Evolutionary conservation across 2,329 filamentous ascomycete genomes (phyloP), one percentile per base, ranked within the genome.

Genomic region (Nemania diffusa): DNA sequence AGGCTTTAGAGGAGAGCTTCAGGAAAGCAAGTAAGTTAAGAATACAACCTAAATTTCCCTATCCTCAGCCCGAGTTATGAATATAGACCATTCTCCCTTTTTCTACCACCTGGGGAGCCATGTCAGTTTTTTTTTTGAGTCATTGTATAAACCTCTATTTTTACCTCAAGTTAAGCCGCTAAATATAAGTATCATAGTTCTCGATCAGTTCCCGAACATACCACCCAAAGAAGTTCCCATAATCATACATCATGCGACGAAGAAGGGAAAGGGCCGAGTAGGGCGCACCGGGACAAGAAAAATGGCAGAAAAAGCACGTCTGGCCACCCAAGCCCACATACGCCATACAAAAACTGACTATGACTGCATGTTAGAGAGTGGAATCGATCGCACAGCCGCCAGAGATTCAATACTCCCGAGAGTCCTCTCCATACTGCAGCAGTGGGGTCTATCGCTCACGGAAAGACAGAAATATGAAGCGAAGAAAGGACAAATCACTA

Each of bases 271-370:
- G 9, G 62, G 68, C 9, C 62, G 68, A 11, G 68, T 70, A 51
- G 68, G 68, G 24, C 65, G 68, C 37, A 65, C 55, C 13, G 58
- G 37, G 17, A 70, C 5, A 17, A 34, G 56, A n/a, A 32, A 58
- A 26, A 32, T 63, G 15, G 29, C 5, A 17, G 44, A 58, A 17
- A 68, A 68, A 24, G 68, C 56, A 13, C 46, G 13, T 20, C 52
- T 65, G 17, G 68, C 68, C 2, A 53, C 62, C 11, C 62, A 63
- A 48, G 65, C 68, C 5, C 55, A 70, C n/a, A 53, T 68, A 32
- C 65, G 68, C 27, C 68, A 70, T 56, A 63, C 27, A 3, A 65
- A 70, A 44, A 68, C 65, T 2, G 13, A 57, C 58, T 68, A 70
- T 26, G 68, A 70, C 1, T 20, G 8, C 15, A 32, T 69, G 7